Evolutionary conservation across 1,284 basidiomycete species (phyloP).

Genomic region (Kalmanozyma brasiliensis): DNA sequence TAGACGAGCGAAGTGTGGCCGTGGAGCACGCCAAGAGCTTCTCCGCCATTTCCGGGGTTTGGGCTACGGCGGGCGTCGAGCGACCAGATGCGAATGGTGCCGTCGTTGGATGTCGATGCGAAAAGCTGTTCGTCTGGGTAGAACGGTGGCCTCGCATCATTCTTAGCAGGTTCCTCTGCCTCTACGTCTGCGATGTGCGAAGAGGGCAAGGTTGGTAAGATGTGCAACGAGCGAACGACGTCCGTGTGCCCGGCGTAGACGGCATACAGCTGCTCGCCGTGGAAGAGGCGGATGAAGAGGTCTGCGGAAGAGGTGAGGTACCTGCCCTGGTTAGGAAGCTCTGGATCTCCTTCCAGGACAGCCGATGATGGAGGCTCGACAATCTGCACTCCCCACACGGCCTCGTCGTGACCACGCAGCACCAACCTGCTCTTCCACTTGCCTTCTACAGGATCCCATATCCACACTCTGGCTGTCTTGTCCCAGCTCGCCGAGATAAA

Average conservation of each 20-base stretch:
- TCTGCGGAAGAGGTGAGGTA: slow-evolving; percentile 54
- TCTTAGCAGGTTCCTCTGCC: too few species aligned
- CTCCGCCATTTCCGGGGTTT: slow-evolving; percentile 41
- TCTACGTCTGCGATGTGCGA: background rate
- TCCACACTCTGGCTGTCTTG: slow-evolving; percentile 42
- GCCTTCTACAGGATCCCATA: slow-evolving; percentile 11
- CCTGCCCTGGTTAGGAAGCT: slow-evolving; percentile 7
- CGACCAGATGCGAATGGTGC: slow-evolving; percentile 41
- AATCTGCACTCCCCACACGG: slow-evolving; percentile 52
- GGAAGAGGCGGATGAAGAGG: slow-evolving; percentile 49
- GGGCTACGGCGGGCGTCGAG: slow-evolving; percentile 35
- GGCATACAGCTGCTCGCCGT: slow-evolving; percentile 37
- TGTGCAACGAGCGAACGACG: slow-evolving; percentile 37
- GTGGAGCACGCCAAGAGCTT: slow-evolving; percentile 24
- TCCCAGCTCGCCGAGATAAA: slow-evolving; percentile 55
- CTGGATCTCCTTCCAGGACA: background rate
- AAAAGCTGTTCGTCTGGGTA: slow-evolving; percentile 31
- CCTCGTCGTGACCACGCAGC: slow-evolving; percentile 46
- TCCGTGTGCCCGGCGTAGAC: slow-evolving; percentile 52
- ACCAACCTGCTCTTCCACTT: slow-evolving; percentile 29
- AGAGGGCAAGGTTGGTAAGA: slow-evolving; percentile 11
- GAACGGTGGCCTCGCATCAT: background rate
- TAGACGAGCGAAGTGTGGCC: slow-evolving; percentile 47
- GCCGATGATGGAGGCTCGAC: slow-evolving; percentile 23
- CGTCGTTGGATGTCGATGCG: slow-evolving; percentile 42